Evolutionary conservation across 2,329 filamentous ascomycete species (phyloP).

Genomic region (Venturia nashicola): DNA sequence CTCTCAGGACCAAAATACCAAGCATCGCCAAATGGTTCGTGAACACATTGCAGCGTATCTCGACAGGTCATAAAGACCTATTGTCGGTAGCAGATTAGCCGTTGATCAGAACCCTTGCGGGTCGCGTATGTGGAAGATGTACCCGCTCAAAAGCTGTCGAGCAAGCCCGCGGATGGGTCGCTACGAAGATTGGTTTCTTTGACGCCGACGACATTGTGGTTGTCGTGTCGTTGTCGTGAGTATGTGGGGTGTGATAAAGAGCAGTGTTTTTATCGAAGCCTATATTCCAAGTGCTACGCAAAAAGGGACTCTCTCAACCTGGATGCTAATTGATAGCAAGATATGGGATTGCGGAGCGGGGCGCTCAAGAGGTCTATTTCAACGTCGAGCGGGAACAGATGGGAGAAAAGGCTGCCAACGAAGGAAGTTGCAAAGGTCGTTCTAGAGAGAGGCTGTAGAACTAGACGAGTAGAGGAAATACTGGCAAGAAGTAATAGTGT

Average conservation of each 20-base stretch:
- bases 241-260: not conserved
- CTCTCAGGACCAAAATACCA: conserved; percentile 94
- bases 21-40: conserved; percentile 94
- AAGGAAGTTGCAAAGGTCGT: not conserved
- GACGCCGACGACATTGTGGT: conserved; percentile 41
- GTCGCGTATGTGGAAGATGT: conserved; percentile 15
- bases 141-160: conserved; percentile 96
- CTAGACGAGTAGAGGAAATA: not conserved
- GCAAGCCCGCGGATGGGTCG: conserved; percentile 87
- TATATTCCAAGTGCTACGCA: not conserved
- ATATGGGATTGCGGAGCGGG: not conserved
- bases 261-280: not conserved
- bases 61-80: conserved; percentile 87
- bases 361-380: not conserved
- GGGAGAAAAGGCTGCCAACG: not conserved
- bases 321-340: not conserved
- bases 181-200: conserved; percentile 76
- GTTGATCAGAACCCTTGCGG: conserved; percentile 8
- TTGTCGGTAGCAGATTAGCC: conserved; percentile 8
- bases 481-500: not conserved
- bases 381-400: not conserved
- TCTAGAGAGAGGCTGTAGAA: not conserved
- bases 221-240: not conserved
- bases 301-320: not conserved
- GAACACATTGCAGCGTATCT: conserved; percentile 69